Percentiles rank a stretch among this genome's conserved stretches.
phyloP scores from a whole-genome alignment of 805 yeast species.

The Kazachstania martiniae region DNA sequence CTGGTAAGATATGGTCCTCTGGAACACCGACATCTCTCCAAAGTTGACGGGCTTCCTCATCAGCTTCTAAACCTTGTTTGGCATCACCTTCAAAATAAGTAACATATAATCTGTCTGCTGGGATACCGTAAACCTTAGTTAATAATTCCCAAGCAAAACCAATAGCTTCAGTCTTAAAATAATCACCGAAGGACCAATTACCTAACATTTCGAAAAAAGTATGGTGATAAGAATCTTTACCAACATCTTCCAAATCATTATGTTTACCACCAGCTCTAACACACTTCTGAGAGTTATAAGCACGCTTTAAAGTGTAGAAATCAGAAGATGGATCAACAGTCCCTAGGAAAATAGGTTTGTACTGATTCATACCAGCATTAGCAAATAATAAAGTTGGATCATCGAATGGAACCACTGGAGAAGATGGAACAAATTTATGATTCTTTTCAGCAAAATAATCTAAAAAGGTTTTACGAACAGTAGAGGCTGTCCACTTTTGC shows the following conservation, averaged over 20 bases:
- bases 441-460: slow-evolving; percentile 59
- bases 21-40: slow-evolving; percentile 86
- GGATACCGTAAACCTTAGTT: slow-evolving; percentile 74
- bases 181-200: slow-evolving; percentile 99
- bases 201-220: slow-evolving; percentile 99
- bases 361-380: slow-evolving; percentile 99
- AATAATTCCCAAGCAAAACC: slow-evolving; percentile 83
- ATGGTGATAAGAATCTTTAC: slow-evolving; percentile 95
- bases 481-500: slow-evolving; percentile 39
- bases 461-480: slow-evolving; percentile 72
- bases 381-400: slow-evolving; percentile 95
- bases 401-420: slow-evolving; percentile 94
- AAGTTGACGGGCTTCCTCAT: slow-evolving; percentile 78
- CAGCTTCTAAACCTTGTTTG: slow-evolving; percentile 75
- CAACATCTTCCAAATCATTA: slow-evolving; percentile 95
- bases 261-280: slow-evolving; percentile 99
- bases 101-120: slow-evolving; percentile 74
- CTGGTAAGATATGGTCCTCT: slow-evolving; percentile 89
- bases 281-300: slow-evolving; percentile 94
- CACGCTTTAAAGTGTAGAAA: slow-evolving; percentile 73
- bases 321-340: slow-evolving; percentile 93
- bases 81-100: slow-evolving; percentile 95
- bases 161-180: slow-evolving; percentile 91
- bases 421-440: slow-evolving; percentile 82
- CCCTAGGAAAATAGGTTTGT: slow-evolving; percentile 93